Base-by-base conservation (phyloP, 352 stramenopile genomes). In the Pythium grandisporangium region DNA sequence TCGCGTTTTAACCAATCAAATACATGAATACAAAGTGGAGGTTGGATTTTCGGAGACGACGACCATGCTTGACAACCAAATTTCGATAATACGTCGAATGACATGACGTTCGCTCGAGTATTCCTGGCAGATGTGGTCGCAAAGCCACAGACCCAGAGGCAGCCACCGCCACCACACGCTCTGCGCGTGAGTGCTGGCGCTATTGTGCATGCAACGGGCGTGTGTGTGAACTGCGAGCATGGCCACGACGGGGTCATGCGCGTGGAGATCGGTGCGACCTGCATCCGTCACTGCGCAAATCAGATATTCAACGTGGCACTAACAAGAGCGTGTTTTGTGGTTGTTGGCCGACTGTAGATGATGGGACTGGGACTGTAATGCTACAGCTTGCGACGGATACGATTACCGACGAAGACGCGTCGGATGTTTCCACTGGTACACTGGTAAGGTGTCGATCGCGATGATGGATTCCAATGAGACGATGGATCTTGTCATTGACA, bases 401-500 rank as follows among this genome's bases (percentile, higher is more conserved):
- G n/a, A n/a, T n/a, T n/a, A n/a, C n/a, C n/a, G n/a, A n/a, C n/a
- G n/a, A n/a, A n/a, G n/a, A n/a, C n/a, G n/a, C n/a, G n/a, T n/a
- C n/a, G n/a, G n/a, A n/a, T n/a, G n/a, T n/a, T n/a, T n/a, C n/a
- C n/a, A n/a, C n/a, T n/a, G n/a, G n/a, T n/a, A n/a, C n/a, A n/a
- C n/a, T n/a, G n/a, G n/a, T n/a, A n/a, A n/a, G n/a, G n/a, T n/a
- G n/a, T n/a, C n/a, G n/a, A n/a, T n/a, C n/a, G n/a, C n/a, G n/a
- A n/a, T n/a, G n/a, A n/a, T n/a, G n/a, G 51, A 16, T 59, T 6
- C 7, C 51, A 13, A 54, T 45, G 51, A 41, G 14, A n/a, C 22
- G 30, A 5, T 60, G 51, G 51, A 43, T 60, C n/a, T 37, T 51
- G 7, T 35, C 35, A 5, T 20, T 25, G 4, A 82, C n/a, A n/a